A percentile compares a stretch with the other conserved stretches of the same genome.
Evolutionary conservation across 352 stramenopile species (phyloP).

Genomic region (Pythium oligandrum): DNA sequence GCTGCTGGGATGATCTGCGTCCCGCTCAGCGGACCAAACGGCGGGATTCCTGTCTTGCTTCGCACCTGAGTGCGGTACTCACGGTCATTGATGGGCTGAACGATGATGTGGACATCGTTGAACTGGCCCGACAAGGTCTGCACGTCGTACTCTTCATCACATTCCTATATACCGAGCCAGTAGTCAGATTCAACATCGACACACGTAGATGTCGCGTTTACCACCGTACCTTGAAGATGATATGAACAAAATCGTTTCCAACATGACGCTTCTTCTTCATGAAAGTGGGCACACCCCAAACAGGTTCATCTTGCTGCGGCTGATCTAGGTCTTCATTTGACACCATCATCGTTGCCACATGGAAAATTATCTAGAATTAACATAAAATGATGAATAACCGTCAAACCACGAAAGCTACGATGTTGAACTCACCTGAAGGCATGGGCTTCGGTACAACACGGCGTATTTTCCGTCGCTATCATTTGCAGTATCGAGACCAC

Average conservation of each 20-base stretch:
- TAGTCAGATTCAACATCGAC: not conserved
- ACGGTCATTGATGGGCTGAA: slow-evolving; percentile 72
- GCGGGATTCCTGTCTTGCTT: slow-evolving; percentile 58
- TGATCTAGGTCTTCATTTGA: slow-evolving; percentile 4
- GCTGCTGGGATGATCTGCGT: slow-evolving; percentile 63
- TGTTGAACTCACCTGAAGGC: slow-evolving; percentile 40
- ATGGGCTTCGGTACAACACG: slow-evolving; percentile 66
- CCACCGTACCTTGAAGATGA: slow-evolving; percentile 59
- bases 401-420: not conserved
- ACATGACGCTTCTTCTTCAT: slow-evolving; percentile 88
- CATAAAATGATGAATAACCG: slow-evolving; percentile 3
- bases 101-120: slow-evolving; percentile 84
- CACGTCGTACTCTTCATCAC: slow-evolving; percentile 70
- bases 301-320: too few relatives aligned
- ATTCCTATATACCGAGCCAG: slow-evolving; percentile 33
- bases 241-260: slow-evolving; percentile 86
- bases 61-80: slow-evolving; percentile 74
- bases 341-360: slow-evolving; percentile 84
- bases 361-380: slow-evolving; percentile 75
- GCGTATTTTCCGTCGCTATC: slow-evolving; percentile 74
- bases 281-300: not conserved
- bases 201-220: not conserved
- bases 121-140: slow-evolving; percentile 78
- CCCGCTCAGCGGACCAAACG: slow-evolving; percentile 74
- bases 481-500: slow-evolving; percentile 64